Evolutionary conservation across 257 asterid genomes (phyloP).

Genomic region (Solanum ossicruentum): DNA sequence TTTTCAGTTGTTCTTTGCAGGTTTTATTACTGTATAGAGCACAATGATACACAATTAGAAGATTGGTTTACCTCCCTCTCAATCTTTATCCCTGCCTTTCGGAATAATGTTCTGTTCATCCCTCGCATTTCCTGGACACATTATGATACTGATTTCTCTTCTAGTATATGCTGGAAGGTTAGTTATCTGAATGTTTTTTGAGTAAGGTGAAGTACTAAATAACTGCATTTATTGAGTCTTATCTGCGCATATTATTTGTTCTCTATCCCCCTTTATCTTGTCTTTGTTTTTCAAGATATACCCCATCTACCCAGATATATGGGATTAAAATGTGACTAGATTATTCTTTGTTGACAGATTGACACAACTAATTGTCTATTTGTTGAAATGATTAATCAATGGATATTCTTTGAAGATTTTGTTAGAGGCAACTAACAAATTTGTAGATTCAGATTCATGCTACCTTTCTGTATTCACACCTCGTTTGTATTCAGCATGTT

Average conservation of each 20-base stretch:
- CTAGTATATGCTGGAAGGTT: background rate
- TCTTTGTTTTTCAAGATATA: background rate
- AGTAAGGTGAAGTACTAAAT: background rate
- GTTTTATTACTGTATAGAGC: background rate
- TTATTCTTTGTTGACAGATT: background rate
- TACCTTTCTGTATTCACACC: background rate
- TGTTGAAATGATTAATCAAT: background rate
- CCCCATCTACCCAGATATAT: background rate
- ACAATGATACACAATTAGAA: background rate
- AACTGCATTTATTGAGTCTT: background rate
- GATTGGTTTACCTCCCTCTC: background rate
- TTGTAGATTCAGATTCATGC: background rate
- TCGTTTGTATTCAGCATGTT: background rate
- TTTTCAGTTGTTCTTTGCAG: slow-evolving; percentile 3
- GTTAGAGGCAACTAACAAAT: background rate
- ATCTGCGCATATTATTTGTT: background rate
- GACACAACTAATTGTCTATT: background rate
- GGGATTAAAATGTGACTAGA: background rate
- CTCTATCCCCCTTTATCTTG: background rate
- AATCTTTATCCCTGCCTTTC: background rate
- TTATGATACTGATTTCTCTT: background rate
- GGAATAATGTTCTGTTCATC: background rate
- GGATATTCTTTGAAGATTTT: background rate
- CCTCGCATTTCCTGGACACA: background rate
- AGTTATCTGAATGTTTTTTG: background rate